Evolutionary conservation across 148 eudicot species (phyloP), one percentile per base, ranked within the genome.

Genomic region (Spergularia bocconei): DNA sequence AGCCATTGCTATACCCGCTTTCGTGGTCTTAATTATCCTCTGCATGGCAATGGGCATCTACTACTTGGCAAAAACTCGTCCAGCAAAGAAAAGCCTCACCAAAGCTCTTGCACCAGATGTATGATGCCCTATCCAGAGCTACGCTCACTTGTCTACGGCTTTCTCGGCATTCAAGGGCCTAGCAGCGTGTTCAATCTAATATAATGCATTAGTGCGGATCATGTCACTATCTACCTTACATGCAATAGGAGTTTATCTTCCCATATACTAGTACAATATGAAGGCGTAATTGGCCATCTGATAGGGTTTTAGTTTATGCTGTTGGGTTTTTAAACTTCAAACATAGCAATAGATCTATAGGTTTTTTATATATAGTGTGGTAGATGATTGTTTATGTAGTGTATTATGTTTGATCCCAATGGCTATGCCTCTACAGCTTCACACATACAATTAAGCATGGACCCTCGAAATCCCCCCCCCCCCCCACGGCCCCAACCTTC

Each of bases 21-120:
- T 88, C 54, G 84, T 81, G 13, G 69, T 83, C n/a, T 72, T 84
- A 8, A 76, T 82, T 59, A 83, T 78, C 2, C 71, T 79, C 69
- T 41, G 84, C 25, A 57, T 85, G 60, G 92, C 82, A 0, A 80
- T 89, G 84, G 88, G 88, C 4, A 83, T 73, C 62, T 91, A 80
- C 80, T 87, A 88, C 63, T 81, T 82, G 13, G 70, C 71, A 69
- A 71, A 77, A 77, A 85, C 81, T 7, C 82, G 88, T 44, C 80
- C 63, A 57, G 77, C 79, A 38, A 86, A 88, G 44, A 55, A 69
- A 50, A 76, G 70, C 16, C 75, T 79, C 60, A 67, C 78, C 52
- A 79, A 79, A 61, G n/a, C 86, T 67, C 69, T 75, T 66, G 79
- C 80, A 74, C 77, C 85, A 29, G 67, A 72, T 68, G 85, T 60